These are phyloP conservation scores for Colletotrichum liriopes DNA, from an alignment of 2,329 filamentous ascomycete genomes.

Conservation along the genomic window DNA sequence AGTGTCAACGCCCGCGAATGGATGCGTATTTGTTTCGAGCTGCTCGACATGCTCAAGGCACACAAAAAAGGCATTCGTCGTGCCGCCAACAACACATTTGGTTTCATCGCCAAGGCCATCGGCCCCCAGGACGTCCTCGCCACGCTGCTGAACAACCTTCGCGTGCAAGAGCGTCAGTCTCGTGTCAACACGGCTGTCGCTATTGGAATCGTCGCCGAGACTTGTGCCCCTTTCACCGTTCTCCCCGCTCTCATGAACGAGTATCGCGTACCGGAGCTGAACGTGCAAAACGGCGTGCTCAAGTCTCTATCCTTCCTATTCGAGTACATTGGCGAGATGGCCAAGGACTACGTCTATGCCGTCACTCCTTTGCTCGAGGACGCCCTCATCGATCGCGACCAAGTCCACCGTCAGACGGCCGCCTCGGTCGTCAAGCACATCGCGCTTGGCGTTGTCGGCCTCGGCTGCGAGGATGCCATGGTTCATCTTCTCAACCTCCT, in stretches of 20 bases:
- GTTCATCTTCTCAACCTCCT: constrained; percentile 96
- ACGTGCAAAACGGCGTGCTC: constrained; percentile 98
- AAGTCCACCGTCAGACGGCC: constrained; percentile 97
- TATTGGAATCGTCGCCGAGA: constrained; percentile 98
- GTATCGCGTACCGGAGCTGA: constrained; percentile 97
- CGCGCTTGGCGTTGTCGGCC: constrained; percentile 94
- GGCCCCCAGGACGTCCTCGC: constrained; percentile 97
- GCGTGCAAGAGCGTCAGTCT: constrained; percentile 97
- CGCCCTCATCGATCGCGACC: constrained; percentile 96
- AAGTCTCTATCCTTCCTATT: constrained; percentile 98
- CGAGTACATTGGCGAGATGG: constrained; percentile 99
- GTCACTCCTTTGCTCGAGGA: constrained; percentile 97
- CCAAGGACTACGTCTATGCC: constrained; percentile 99
- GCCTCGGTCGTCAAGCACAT: constrained; percentile 98
- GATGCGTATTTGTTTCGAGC: constrained; percentile 99
- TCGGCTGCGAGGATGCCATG: constrained; percentile 99
- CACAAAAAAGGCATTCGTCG: constrained; percentile 99
- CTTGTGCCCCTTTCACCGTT: constrained; percentile 97
- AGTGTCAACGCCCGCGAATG: constrained; percentile 97
- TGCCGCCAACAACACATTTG: constrained; percentile 99
- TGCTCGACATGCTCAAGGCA: constrained; percentile 98
- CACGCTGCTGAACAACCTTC: constrained; percentile 94
- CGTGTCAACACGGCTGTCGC: constrained; percentile 98
- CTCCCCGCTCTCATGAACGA: constrained; percentile 99
- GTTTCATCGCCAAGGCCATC: constrained; percentile 99